Percentiles rank a stretch among this genome's conserved stretches.
Evolutionary conservation across 352 stramenopile species (phyloP).

Genomic region (Globisporangium nodosum): DNA sequence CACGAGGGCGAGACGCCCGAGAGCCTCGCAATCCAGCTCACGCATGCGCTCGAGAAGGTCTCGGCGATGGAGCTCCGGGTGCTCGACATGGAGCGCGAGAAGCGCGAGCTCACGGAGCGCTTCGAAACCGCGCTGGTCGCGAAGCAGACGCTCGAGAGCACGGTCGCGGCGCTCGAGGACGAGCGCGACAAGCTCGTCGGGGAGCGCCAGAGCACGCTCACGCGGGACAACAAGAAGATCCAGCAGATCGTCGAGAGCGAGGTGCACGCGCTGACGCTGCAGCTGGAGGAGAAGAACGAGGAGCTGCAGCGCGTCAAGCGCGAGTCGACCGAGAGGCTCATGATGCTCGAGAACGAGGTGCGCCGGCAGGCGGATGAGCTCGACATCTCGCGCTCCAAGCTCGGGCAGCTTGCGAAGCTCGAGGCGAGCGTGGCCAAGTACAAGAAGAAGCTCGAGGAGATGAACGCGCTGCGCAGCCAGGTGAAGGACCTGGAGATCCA

Average conservation of each 20-base stretch:
- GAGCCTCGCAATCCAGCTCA: slow-evolving; percentile 45
- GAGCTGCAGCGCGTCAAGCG: slow-evolving; percentile 67
- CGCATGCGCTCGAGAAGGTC: slow-evolving; percentile 62
- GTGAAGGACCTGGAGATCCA: slow-evolving; percentile 75
- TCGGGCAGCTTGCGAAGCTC: slow-evolving; percentile 71
- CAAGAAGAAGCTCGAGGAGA: slow-evolving; percentile 84
- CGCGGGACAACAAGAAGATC: slow-evolving; percentile 85
- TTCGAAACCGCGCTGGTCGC: slow-evolving; percentile 57
- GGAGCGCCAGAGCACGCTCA: slow-evolving; percentile 70
- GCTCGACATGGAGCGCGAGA: slow-evolving; percentile 72
- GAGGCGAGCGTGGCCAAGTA: slow-evolving; percentile 80
- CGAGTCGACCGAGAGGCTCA: slow-evolving; percentile 67
- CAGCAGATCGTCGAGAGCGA: slow-evolving; percentile 83
- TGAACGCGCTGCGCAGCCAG: slow-evolving; percentile 70
- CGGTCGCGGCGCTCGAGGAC: slow-evolving; percentile 44
- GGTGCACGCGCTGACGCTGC: slow-evolving; percentile 62
- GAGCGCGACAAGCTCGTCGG: slow-evolving; percentile 66
- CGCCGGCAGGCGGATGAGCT: slow-evolving; percentile 79
- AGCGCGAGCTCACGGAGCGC: slow-evolving; percentile 65
- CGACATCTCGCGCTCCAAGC: slow-evolving; percentile 84
- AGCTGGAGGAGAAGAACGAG: slow-evolving; percentile 77
- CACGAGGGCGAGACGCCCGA: slow-evolving; percentile 38
- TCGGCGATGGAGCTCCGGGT: slow-evolving; percentile 67
- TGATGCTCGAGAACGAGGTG: slow-evolving; percentile 84
- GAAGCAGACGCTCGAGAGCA: slow-evolving; percentile 35